phyloP scores from a whole-genome alignment of 1,284 basidiomycete genomes.

The Exsudoporus floridanus region DNA sequence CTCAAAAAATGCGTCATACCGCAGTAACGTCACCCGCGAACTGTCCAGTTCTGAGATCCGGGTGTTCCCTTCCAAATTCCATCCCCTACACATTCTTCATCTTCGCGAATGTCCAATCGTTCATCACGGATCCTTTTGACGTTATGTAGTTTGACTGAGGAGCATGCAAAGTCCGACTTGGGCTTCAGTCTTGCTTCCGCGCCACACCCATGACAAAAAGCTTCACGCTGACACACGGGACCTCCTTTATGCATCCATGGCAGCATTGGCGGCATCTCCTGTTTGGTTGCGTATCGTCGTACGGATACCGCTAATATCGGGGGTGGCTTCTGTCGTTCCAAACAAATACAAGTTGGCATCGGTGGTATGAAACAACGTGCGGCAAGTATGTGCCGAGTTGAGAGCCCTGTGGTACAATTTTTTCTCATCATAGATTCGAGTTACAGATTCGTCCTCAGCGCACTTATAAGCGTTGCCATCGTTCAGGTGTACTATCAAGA shows the following conservation, averaged over 20 bases:
- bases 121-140: neutral
- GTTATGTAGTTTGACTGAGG: neutral
- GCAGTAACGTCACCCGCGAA: neutral
- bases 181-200: too few species aligned
- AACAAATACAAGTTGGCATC: neutral
- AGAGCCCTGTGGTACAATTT: neutral
- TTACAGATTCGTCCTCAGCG: neutral
- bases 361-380: neutral
- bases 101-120: conserved; percentile 1
- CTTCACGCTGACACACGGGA: neutral
- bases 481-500: neutral
- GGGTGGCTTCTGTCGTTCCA: neutral
- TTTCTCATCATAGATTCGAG: neutral
- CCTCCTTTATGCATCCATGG: neutral
- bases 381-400: too few species aligned
- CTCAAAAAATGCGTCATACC: neutral
- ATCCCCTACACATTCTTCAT: neutral
- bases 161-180: too few species aligned
- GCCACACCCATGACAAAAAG: neutral
- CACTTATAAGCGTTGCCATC: neutral
- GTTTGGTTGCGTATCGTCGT: neutral
- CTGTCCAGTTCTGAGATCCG: neutral
- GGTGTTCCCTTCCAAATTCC: neutral
- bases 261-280: neutral
- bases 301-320: neutral